phyloP scores from a whole-genome alignment of 371 early-diverging fungal genomes.

The Mortierella sp. region DNA sequence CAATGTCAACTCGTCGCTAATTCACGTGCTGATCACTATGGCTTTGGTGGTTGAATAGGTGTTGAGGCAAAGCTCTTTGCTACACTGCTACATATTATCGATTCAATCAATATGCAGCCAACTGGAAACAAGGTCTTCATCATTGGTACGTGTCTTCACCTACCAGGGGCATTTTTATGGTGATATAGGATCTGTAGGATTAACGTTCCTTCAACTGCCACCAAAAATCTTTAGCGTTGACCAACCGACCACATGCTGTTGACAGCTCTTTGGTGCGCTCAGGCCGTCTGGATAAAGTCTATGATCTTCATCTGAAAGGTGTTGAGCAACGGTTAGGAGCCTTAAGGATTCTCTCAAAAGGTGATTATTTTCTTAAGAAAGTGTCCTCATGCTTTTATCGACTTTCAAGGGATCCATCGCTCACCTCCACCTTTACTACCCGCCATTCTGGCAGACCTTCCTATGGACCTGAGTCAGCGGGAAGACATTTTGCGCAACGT shows the following conservation, averaged over 20 bases:
- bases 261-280: conserved; percentile 68
- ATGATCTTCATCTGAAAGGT: conserved; percentile 64
- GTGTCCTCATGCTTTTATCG: not conserved
- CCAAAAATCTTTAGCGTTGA: conserved; percentile 52
- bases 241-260: conserved; percentile 71
- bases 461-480: conserved; percentile 64
- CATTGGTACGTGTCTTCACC: conserved; percentile 60
- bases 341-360: conserved; percentile 63
- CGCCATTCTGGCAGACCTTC: conserved; percentile 59
- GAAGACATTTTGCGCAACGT: conserved; percentile 78
- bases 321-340: conserved; percentile 63
- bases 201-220: not conserved
- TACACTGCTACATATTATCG: conserved; percentile 60
- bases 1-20: conserved; percentile 28
- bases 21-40: not conserved
- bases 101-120: conserved; percentile 52
- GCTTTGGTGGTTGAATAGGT: conserved; percentile 24
- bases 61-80: conserved; percentile 61
- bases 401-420: not conserved
- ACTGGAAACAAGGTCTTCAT: conserved; percentile 58
- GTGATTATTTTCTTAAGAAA: conserved; percentile 31
- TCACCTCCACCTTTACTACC: not conserved
- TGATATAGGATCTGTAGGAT: not conserved
- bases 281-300: conserved; percentile 68
- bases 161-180: not conserved